Evolutionary conservation across 441 rosid species (phyloP).

Genomic region (Jatropha multifida): DNA sequence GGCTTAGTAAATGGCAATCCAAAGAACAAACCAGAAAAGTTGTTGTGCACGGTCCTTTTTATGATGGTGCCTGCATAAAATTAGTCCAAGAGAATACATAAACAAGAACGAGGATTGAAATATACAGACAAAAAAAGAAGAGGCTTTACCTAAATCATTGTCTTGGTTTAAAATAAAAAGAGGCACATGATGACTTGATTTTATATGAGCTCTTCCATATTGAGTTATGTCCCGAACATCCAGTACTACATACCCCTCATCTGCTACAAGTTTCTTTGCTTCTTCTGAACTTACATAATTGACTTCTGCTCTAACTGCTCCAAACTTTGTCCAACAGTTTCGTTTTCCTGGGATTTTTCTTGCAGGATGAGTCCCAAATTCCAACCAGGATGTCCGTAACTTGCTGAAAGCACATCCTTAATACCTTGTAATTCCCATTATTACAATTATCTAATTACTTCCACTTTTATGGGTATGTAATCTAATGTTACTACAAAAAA

Average conservation of each 20-base stretch:
- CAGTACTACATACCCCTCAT: constrained; percentile 62
- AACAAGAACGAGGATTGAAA: constrained; percentile 7
- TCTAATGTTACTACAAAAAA: neutral
- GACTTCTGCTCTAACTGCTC: constrained; percentile 62
- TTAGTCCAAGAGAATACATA: neutral
- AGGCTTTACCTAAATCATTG: constrained; percentile 63
- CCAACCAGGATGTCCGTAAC: constrained; percentile 40
- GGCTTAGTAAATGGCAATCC: constrained; percentile 81
- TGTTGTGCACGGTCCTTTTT: constrained; percentile 85
- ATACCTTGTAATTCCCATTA: constrained; percentile 22
- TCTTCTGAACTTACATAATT: constrained; percentile 76
- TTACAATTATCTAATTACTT: constrained; percentile 9
- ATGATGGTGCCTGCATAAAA: constrained; percentile 65
- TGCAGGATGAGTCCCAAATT: constrained; percentile 42
- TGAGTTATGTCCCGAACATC: constrained; percentile 83
- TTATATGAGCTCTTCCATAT: constrained; percentile 76
- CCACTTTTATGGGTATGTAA: constrained; percentile 5
- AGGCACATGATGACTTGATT: constrained; percentile 78
- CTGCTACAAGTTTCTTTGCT: constrained; percentile 60
- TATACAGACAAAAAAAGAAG: neutral
- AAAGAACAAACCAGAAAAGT: constrained; percentile 82
- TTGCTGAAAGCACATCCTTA: constrained; percentile 54
- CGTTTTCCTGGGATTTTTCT: constrained; percentile 38
- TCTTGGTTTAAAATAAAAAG: constrained; percentile 79
- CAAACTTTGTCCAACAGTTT: constrained; percentile 38